Evolutionary conservation across 495 filamentous ascomycete species (phyloP), one percentile per base, ranked within the genome.

Genomic region (Penicillium robsamsonii): DNA sequence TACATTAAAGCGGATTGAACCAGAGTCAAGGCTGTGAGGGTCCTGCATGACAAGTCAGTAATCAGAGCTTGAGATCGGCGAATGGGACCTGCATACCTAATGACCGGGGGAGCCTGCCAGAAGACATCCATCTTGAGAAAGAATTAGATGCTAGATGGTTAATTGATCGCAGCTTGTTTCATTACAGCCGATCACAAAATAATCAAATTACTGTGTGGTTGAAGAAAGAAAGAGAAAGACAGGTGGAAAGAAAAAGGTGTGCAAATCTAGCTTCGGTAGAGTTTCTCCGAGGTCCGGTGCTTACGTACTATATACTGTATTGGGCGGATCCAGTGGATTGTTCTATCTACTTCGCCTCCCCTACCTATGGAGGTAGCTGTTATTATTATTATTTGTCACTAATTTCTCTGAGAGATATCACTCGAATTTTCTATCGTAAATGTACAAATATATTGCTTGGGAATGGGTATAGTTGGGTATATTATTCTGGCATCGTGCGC

Each of bases 101-200:
- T 73, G 53, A 92, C 79, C 46, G 87, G 86, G 70, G 88, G 88
- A 57, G 84, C 78, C 50, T 76, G 71, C 87, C 86, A 88, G 65
- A 87, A 91, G 51, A 76, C 76, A 68, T 90, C 86, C 81, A 87
- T 76, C 49, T 59, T 50, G 53, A 47, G 25, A 31, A 15, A 42
- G 27, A 51, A 31, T 12, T 2, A 24, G 27, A 55, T 49, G 35
- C 46, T 60, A 52, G 30, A 44, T 37, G 18, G 60, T 61, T 55
- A 63, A 40, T 60, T 48, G 29, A 53, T 37, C 24, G 50, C 22
- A 46, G 46, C 53, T 44, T 46, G 53, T 50, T 43, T 55, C 52
- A 56, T 61, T 57, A 51, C 49, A 50, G 40, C 35, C 27, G 45
- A 7, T 54, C 50, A 49, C 38, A 57, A 56, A 49, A 18, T 50